Base-by-base conservation (phyloP, 129 eudicot genomes). In the Calendula officinalis region DNA sequence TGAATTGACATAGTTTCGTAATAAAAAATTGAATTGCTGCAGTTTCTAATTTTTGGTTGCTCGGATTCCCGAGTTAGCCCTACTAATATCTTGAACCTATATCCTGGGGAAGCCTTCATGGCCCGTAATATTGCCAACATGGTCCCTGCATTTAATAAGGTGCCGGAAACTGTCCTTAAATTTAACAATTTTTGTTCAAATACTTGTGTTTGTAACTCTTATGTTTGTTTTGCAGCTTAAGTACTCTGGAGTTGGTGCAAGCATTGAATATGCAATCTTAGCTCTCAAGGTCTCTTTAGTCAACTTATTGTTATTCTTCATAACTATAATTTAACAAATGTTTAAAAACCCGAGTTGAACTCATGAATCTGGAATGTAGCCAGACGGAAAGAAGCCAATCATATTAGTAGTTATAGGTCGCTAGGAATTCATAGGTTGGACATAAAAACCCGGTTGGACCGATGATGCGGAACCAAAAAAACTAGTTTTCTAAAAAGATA, bases 61-160 rank as follows among this genome's bases (percentile, higher is more conserved):
- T 73, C 72, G 60, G 78, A 73, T 35, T 73, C 78, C 6, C 78
- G 78, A 56, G 78, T 73, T 73, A 12, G 36, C 35, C 71, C 78
- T 46, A 64, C 66, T 49, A 56, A 45, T 30, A 64, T 73, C 78
- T 10, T 73, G 4, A 56, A 64, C 66, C 72, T 73, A 39, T 52
- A 60, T 55, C 60, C 66, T 3, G 72, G 78, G 15, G 78, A 73
- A 64, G 78, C 78, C 27, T 65, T 73, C 66, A 43, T 64, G 53
- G 43, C 35, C 33, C 66, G 72, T 36, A 73, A 46, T 57, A 56
- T 64, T 45, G 71, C 53, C 44, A 73, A 64, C 42, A 12, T 64
- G 72, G 66, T 73, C 66, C 77, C 71, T 56, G 37, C 9, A 9
- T 45, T n/a, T 64, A 46, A 73, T 32, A 15, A 64, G 78, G 78